Base-by-base conservation (phyloP, 1,139 yeast genomes). In the Scheffersomyces lignicola region DNA sequence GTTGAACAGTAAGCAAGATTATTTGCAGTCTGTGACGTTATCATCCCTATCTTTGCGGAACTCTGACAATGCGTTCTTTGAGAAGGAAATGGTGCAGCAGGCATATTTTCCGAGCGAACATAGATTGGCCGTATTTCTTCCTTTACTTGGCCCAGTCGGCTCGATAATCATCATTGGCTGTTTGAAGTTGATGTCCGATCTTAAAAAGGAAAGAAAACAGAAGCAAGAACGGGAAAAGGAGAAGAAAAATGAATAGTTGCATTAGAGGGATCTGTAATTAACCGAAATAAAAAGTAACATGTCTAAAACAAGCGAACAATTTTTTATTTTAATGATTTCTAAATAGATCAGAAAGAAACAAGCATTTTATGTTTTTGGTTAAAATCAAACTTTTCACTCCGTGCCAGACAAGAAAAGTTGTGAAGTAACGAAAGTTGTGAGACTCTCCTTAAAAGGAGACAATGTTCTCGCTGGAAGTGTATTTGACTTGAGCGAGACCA, bases 91-190 rank as follows among this genome's bases (percentile, higher is more conserved):
- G 95, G 92, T 90, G 7, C 96, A 88, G 51, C 97, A 90, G 53
- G 86, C 85, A 32, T 89, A 85, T 52, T 89, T 90, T 68, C 97
- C 97, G 0, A 90, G 87, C 45, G 97, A 90, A 53, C 97, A 92
- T 56, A 89, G 88, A 54, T 68, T 90, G 51, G 97, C 97, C 0
- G 96, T 92, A 0, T 92, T 89, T 46, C 68, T 88, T 49, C 98
- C 97, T 0, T 63, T 92, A 35, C 59, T 89, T 24, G 97, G 97
- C 0, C 98, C 98, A 1, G 65, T 89, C 17, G 63, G 76, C 1
- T 76, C 92, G 13, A 90, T 92, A n/a, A 56, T 83, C 14, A 29
- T 73, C 1, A 56, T 86, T 48, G 89, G 90, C 0, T 44, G 76
- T 1, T 33, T 80, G 30, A 66, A 58, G 44, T 45, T 58, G 18